Evolutionary conservation across 2,329 filamentous ascomycete species (phyloP).

Genomic region (Colletotrichum eleusines): DNA sequence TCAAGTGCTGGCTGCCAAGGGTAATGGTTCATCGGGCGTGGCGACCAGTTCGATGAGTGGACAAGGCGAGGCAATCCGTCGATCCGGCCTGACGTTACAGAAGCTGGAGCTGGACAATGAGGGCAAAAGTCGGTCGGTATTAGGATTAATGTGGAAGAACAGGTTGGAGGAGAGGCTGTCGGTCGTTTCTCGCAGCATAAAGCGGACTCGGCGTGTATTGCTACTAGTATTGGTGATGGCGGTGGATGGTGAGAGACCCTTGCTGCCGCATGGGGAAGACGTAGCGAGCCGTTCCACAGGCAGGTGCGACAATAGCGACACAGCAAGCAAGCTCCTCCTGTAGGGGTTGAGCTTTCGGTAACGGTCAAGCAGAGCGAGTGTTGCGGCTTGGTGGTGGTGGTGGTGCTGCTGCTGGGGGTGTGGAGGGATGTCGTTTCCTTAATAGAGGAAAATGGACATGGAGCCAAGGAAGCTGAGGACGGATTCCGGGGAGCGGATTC

Average conservation of each 20-base stretch:
- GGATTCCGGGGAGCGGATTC: constrained; percentile 8
- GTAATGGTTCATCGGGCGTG: constrained; percentile 23
- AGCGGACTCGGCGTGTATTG: constrained; percentile 33
- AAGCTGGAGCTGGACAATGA: constrained; percentile 19
- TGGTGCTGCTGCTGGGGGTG: neutral
- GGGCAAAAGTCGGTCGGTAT: constrained; percentile 4
- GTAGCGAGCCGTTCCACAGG: constrained; percentile 2
- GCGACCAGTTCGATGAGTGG: constrained; percentile 3
- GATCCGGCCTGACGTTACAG: constrained; percentile 20
- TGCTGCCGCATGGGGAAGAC: neutral
- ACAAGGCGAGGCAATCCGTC: constrained; percentile 15
- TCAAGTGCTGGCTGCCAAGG: constrained; percentile 15
- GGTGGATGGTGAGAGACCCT: constrained; percentile 13
- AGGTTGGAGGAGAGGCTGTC: constrained; percentile 3
- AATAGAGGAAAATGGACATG: constrained; percentile 17
- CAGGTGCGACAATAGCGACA: neutral
- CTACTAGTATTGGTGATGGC: neutral
- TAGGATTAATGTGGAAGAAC: constrained; percentile 14
- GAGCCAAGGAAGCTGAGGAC: constrained; percentile 7
- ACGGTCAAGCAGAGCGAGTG: neutral
- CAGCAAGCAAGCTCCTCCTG: neutral
- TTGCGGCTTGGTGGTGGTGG: neutral
- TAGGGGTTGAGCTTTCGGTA: no score
- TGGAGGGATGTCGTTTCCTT: constrained; percentile 21
- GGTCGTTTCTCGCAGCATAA: constrained; percentile 14